These are phyloP conservation scores for Pichia sp. DNA, from an alignment of 1,139 yeast species.

Conservation along the genomic window DNA sequence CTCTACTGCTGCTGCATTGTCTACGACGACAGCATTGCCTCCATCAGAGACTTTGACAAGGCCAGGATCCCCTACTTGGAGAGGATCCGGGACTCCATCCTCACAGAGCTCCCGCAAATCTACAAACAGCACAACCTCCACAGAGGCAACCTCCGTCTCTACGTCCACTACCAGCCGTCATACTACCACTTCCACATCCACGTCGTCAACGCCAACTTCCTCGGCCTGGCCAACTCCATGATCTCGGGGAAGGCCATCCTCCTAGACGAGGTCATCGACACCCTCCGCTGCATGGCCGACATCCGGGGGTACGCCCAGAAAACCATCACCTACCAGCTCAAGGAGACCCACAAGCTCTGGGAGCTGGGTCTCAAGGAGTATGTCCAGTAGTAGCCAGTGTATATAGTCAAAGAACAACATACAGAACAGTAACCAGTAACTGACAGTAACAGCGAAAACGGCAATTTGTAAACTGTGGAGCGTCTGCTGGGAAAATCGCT, in stretches of 20 bases:
- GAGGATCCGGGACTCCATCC: conserved; percentile 44
- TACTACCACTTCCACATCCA: conserved; percentile 95
- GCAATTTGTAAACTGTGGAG: too few species aligned
- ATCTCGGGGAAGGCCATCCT: conserved; percentile 80
- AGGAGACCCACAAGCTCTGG: conserved; percentile 84
- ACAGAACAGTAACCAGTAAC: too few species aligned
- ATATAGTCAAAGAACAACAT: not conserved
- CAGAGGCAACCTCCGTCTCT: conserved; percentile 60
- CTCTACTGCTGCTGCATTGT: conserved; percentile 81
- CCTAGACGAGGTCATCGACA: conserved; percentile 79
- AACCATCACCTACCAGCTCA: conserved; percentile 56
- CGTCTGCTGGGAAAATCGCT: too few species aligned
- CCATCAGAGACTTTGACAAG: conserved; percentile 68
- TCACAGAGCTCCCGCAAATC: conserved; percentile 44
- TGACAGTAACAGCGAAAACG: too few species aligned
- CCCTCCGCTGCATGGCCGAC: conserved; percentile 50
- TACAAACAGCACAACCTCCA: conserved; percentile 38
- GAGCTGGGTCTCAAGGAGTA: conserved; percentile 32
- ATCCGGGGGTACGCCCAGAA: conserved; percentile 42
- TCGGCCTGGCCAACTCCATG: conserved; percentile 72
- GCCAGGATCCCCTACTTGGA: conserved; percentile 58
- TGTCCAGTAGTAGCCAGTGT: not conserved
- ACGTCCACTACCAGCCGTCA: conserved; percentile 92
- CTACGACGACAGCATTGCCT: conserved; percentile 62
- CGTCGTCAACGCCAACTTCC: conserved; percentile 72